Evolutionary conservation across 1,284 basidiomycete genomes (phyloP).

Genomic region (Austroboletus niveus): DNA sequence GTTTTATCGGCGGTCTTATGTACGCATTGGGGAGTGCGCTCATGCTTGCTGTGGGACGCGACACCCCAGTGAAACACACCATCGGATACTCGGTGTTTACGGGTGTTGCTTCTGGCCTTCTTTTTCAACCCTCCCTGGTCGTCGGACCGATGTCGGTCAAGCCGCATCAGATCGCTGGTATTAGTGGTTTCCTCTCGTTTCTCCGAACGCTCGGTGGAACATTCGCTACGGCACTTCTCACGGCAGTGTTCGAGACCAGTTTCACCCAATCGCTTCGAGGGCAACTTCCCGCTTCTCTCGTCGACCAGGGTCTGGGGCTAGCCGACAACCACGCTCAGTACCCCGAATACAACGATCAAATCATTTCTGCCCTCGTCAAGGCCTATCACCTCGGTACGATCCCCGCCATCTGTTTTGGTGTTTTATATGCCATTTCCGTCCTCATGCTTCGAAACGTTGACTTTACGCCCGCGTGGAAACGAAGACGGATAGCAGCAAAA

Average conservation of each 20-base stretch:
- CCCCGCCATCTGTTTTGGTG: conserved; percentile 33
- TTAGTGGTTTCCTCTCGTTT: conserved; percentile 36
- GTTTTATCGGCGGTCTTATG: conserved; percentile 27
- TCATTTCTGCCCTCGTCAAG: conserved; percentile 31
- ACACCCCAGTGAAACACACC: conserved; percentile 24
- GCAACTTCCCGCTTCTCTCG: conserved; percentile 27
- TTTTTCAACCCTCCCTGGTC: conserved; percentile 36
- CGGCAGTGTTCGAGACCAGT: conserved; percentile 31
- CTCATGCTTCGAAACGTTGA: conserved; percentile 32
- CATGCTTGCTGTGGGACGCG: conserved; percentile 31
- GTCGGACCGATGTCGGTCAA: conserved; percentile 37
- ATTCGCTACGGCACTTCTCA: conserved; percentile 37
- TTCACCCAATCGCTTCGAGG: conserved; percentile 31
- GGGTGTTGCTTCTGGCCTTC: conserved; percentile 30
- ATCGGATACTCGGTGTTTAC: conserved; percentile 34
- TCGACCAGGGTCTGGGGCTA: conserved; percentile 29
- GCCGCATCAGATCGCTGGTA: conserved; percentile 33
- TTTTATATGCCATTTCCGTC: conserved; percentile 32
- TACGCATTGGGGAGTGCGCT: conserved; percentile 32
- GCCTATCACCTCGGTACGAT: conserved; percentile 34
- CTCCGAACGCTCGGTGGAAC: conserved; percentile 34
- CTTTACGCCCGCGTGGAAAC: conserved; percentile 34
- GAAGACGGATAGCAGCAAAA: conserved; percentile 28
- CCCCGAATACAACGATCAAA: conserved; percentile 33
- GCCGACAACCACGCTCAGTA: conserved; percentile 30